Conservation (phyloP, 768 basidiomycete species). For the Mycena epipterygia region DNA sequence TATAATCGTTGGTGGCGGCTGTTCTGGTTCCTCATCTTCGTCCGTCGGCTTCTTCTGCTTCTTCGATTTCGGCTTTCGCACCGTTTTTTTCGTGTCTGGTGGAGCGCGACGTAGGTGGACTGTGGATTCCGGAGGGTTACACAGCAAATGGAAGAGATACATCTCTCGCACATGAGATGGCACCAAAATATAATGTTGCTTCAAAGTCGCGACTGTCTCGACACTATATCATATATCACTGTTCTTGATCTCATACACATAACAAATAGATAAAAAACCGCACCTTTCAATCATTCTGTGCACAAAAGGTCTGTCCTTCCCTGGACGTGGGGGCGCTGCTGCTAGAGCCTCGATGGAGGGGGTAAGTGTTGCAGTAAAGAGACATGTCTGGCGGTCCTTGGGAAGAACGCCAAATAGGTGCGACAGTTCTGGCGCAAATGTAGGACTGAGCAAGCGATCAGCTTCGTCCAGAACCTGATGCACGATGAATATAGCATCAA, state of each 20-base stretch:
- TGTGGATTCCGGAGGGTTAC: constrained; percentile 88
- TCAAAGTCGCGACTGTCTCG: constrained; percentile 90
- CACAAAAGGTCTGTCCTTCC: constrained; percentile 90
- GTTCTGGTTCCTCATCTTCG: constrained; percentile 68
- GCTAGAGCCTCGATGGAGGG: constrained; percentile 86
- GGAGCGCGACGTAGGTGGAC: constrained; percentile 74
- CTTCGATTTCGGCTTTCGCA: constrained; percentile 49
- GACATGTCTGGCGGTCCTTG: constrained; percentile 90
- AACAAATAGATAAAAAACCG: constrained; percentile 51
- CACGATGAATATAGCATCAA: neutral
- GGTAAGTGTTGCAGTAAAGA: constrained; percentile 97
- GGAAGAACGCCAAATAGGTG: constrained; percentile 85
- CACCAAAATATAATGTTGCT: constrained; percentile 91
- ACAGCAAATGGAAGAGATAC: constrained; percentile 91
- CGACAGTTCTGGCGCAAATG: constrained; percentile 88
- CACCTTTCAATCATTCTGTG: constrained; percentile 84
- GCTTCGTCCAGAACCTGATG: constrained; percentile 94
- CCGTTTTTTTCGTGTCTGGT: constrained; percentile 61
- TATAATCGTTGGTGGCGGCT: constrained; percentile 96
- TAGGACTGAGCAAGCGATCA: constrained; percentile 89
- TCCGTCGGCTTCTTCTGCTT: constrained; percentile 54
- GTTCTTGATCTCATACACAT: neutral
- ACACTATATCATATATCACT: constrained; percentile 61
- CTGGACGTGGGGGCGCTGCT: constrained; percentile 77
- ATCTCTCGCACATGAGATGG: constrained; percentile 95